Base-by-base conservation (phyloP, 1,284 basidiomycete species). In the Chalciporus sp. region DNA sequence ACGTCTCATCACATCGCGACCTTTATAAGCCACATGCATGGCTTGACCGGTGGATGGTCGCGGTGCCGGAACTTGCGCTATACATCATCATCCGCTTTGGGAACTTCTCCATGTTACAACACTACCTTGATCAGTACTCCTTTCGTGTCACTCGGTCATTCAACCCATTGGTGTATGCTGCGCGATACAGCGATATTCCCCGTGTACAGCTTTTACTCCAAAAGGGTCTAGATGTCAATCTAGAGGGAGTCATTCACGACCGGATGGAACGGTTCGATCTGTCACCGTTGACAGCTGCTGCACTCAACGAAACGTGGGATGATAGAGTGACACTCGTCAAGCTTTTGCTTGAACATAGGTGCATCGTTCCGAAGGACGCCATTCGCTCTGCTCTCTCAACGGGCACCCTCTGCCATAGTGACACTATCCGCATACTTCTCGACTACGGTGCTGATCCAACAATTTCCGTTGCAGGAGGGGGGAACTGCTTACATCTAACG, bases 161-260 rank as follows among this genome's bases (percentile, higher is more conserved):
- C 42, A 44, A 44, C 9, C 49, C 50, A 5, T 29, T 52, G 0
- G 35, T 46, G 19, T 29, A 37, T 23, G 47, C 51, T 3, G 42
- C 42, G 14, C 16, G n/a, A 9, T n/a, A 33, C 6, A 23, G 39
- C 11, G 31, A 49, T 27, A 10, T 29, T 23, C 26, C 37, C 20
- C n/a, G 33, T 20, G 41, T 42, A 6, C 47, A 48, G 23, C 35
- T 51, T 16, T n/a, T 55, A 3, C 52, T 54, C 16, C 45, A 51
- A 3, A 17, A 33, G n/a, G 52, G 47, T 9, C 31, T 54, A 5
- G 55, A 56, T 28, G 35, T 41, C n/a, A 45, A 51, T 16, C 12
- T 44, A 4, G 20, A 43, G n/a, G 42, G 41, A 19, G 26, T 27
- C 4, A 31, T 29, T 1, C 26, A 31, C 12, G 11, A 29, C 11